Percentiles rank a stretch among this genome's conserved stretches.
Conservation (phyloP, 1,139 yeast species). For the Geotrichum fermentans region DNA sequence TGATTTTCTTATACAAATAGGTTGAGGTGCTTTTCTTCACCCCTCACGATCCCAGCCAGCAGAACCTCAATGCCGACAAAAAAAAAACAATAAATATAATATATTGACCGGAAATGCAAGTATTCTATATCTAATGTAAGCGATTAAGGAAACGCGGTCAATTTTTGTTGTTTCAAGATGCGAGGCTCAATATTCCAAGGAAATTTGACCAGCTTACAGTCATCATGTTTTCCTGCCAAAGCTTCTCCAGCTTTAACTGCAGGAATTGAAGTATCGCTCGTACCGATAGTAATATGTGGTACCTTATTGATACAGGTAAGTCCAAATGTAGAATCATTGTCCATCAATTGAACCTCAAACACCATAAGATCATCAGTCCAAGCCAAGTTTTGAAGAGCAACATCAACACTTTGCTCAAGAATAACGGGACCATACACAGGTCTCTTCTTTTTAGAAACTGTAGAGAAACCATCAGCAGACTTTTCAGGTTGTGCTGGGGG, state of each 20-base stretch:
- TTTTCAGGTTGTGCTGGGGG: slow-evolving; percentile 3
- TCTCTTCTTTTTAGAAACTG: background rate
- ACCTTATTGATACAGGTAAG: slow-evolving; percentile 5
- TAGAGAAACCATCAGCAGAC: slow-evolving; percentile 7
- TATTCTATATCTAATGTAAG: no score
- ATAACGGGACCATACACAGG: background rate
- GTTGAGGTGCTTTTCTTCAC: no score
- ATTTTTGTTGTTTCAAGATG: slow-evolving; percentile 11
- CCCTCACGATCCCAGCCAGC: no score
- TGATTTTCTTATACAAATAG: no score
- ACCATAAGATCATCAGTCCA: slow-evolving; percentile 56
- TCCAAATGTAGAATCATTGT: background rate
- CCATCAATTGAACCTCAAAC: slow-evolving; percentile 43
- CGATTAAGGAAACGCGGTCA: slow-evolving; percentile 2
- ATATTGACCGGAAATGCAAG: background rate
- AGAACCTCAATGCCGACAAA: no score
- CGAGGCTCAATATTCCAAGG: slow-evolving; percentile 20
- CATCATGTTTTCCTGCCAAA: background rate
- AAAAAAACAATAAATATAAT: no score
- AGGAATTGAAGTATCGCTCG: slow-evolving; percentile 9
- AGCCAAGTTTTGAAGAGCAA: slow-evolving; percentile 45
- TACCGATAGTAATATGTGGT: slow-evolving; percentile 20
- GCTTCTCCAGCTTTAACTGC: slow-evolving; percentile 18
- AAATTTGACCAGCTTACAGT: slow-evolving; percentile 1
- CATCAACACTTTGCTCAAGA: slow-evolving; percentile 34